These are phyloP conservation scores for Endothia cerciana DNA, from an alignment of 2,329 filamentous ascomycete genomes.

Conservation along the genomic window DNA sequence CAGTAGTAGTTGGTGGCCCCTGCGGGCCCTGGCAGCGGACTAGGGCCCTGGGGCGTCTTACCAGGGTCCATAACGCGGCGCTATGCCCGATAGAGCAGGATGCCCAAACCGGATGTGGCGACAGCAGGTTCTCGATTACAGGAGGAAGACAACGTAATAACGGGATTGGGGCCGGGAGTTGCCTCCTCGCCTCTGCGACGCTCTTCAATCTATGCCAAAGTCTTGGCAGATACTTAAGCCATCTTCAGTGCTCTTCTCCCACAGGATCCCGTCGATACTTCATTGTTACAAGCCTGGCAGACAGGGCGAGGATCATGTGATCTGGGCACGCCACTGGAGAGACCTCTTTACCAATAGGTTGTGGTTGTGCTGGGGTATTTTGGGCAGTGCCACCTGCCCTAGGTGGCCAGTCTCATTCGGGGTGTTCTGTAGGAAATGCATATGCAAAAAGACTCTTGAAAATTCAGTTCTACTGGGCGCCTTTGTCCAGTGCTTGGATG, in stretches of 20 bases:
- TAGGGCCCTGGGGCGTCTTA: no score
- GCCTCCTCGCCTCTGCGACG: no score
- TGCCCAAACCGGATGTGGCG: no score
- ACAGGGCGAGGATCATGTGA: background rate
- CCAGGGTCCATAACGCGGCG: no score
- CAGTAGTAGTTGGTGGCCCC: no score
- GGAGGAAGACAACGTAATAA: no score
- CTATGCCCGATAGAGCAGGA: no score
- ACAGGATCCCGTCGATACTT: background rate
- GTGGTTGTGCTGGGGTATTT: background rate
- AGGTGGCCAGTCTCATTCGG: background rate
- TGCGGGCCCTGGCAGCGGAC: no score
- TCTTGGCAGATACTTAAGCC: background rate
- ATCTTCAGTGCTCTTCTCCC: background rate
- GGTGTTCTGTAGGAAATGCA: background rate
- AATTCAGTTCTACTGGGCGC: background rate
- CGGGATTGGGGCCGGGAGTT: no score
- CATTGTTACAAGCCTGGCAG: background rate
- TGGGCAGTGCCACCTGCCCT: no score
- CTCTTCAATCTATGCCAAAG: background rate
- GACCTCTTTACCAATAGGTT: background rate
- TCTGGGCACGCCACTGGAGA: no score
- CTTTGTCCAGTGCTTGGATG: background rate
- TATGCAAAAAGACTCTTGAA: background rate
- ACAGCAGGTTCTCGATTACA: no score